These are phyloP conservation scores for Chimonanthus praecox DNA, from an alignment of 164 flowering plant species.

Conservation along the genomic window DNA sequence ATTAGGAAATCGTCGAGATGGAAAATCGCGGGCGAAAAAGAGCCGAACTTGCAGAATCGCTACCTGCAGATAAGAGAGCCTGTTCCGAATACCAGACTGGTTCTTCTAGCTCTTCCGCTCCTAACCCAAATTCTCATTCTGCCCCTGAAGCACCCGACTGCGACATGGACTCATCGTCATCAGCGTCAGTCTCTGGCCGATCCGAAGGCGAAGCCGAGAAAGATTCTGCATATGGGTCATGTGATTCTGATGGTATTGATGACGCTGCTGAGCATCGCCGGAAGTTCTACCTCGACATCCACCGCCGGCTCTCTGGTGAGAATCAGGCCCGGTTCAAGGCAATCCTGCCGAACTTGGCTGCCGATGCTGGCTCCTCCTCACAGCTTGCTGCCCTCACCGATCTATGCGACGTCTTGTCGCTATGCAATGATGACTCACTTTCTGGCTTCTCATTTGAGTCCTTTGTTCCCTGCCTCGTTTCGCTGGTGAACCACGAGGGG, in stretches of 20 bases:
- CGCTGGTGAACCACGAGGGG: slow-evolving; percentile 45
- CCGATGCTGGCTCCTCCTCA: slow-evolving; percentile 34
- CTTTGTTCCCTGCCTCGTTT: slow-evolving; percentile 57
- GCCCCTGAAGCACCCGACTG: slow-evolving; percentile 29
- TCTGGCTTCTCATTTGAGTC: slow-evolving; percentile 35
- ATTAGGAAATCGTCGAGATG: slow-evolving; percentile 22
- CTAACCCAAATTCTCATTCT: slow-evolving; percentile 22
- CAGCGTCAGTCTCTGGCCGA: slow-evolving; percentile 49
- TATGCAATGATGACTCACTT: slow-evolving; percentile 50
- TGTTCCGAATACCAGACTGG: slow-evolving; percentile 65
- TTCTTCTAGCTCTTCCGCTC: slow-evolving; percentile 44
- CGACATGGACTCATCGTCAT: slow-evolving; percentile 65
- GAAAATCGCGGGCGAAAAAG: slow-evolving; percentile 75
- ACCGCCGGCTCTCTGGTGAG: slow-evolving; percentile 27
- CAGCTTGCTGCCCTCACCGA: slow-evolving; percentile 60
- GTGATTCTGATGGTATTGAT: slow-evolving; percentile 55
- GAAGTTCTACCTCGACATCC: slow-evolving; percentile 31
- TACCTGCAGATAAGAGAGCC: slow-evolving; percentile 78
- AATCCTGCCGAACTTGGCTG: slow-evolving; percentile 37
- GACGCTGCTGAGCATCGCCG: slow-evolving; percentile 26
- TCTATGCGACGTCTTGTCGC: slow-evolving; percentile 75
- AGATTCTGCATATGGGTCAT: slow-evolving; percentile 53
- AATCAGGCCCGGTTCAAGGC: slow-evolving; percentile 39
- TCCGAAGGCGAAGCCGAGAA: slow-evolving; percentile 59
- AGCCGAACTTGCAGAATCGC: slow-evolving; percentile 51